Evolutionary conservation across 2,329 filamentous ascomycete genomes (phyloP).

Genomic region (Leptographium galeiforme): DNA sequence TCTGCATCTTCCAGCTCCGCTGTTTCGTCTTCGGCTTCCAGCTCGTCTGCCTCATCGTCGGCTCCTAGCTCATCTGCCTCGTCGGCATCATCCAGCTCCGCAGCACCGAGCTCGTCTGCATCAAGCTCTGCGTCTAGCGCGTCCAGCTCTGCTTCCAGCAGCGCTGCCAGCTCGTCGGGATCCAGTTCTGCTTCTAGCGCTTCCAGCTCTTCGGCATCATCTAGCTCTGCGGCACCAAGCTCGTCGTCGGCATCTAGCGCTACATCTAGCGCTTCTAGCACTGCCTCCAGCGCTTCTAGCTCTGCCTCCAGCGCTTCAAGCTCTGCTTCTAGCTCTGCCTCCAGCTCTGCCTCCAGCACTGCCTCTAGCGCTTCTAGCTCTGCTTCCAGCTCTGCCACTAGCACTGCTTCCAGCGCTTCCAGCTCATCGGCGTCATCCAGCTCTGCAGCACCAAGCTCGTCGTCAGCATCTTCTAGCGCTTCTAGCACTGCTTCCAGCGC

Average conservation of each 20-base stretch:
- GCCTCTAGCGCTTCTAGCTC: background rate
- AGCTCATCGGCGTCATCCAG: background rate
- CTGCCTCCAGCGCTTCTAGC: background rate
- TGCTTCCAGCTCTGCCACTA: background rate
- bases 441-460: too few species aligned
- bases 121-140: background rate
- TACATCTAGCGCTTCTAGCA: background rate
- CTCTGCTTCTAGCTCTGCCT: background rate
- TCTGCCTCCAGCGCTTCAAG: background rate
- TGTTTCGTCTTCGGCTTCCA: background rate
- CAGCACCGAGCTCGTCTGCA: too few species aligned
- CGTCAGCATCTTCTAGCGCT: too few species aligned
- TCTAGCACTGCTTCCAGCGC: background rate
- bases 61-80: too few species aligned
- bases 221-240: too few species aligned
- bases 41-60: too few species aligned
- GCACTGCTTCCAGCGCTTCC: background rate
- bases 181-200: background rate
- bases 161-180: background rate
- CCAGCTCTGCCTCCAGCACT: background rate
- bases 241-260: background rate
- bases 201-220: too few species aligned
- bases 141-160: too few species aligned
- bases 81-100: too few species aligned
- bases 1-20: background rate